Evolutionary conservation across 2,329 filamentous ascomycete species (phyloP), one percentile per base, ranked within the genome.

Genomic region (Penicillium sp.): DNA sequence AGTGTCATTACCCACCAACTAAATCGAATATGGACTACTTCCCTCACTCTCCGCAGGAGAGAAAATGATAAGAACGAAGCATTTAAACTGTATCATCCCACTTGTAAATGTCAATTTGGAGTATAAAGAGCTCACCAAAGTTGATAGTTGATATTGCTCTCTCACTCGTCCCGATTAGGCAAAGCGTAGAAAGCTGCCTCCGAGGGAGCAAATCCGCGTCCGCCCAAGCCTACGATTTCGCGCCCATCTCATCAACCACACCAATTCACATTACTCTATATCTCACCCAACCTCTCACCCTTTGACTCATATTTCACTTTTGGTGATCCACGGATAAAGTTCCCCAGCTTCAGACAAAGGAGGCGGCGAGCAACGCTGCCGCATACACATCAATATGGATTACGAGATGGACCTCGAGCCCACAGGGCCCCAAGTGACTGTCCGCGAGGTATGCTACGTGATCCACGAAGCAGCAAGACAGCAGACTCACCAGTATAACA

Each of bases 401-500:
- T 76, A 75, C 61, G 73, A 74, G 64, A 78, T 78, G 75, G 76
- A 78, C 46, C 74, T 77, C 56, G 76, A 78, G 72, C 72, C 76
- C 62, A 67, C 72, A 19, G 76, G 76, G 61, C 75, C 75, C 42
- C 76, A 78, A 64, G 75, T 78, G 40, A 78, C 76, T 34, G 76
- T 78, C 48, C 72, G 76, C 67, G 76, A 78, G 63, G 76, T 78
- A 59, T 55, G 59, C 13, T 14, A 7, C 27, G 19, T 4, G 23
- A 7, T 34, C 4, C 13, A 7, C 3, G 29, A 5, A 41, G 18
- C 7, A 49, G 7, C 8, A 41, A 16, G 23, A 50, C 14, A 41
- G 13, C 19, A 13, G 3, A 42, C 43, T 53, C 16, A 54, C 39
- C 19, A 10, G 29, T 16, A 30, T 2, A 29, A 16, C 63, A 96